Conservation (phyloP, 2,329 filamentous ascomycete species). For the Lachnellula occidentalis region DNA sequence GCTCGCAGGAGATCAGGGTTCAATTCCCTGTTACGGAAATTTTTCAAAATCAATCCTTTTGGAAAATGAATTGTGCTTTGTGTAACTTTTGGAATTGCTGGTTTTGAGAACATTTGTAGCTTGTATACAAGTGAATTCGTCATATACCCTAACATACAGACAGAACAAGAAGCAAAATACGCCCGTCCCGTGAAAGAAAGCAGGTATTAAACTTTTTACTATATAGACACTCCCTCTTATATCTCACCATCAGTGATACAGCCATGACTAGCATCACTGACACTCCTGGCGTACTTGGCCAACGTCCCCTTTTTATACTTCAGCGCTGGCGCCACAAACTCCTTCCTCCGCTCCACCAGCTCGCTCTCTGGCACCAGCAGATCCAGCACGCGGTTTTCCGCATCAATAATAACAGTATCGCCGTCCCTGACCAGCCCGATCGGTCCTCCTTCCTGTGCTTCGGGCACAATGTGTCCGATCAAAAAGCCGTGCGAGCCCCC, state of each 20-base stretch:
- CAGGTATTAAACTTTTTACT: background rate
- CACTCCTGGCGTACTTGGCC: conserved; percentile 51
- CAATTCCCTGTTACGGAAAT: too few relatives aligned
- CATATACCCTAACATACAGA: too few relatives aligned
- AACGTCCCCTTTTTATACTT: conserved; percentile 55
- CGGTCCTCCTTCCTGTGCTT: conserved; percentile 55
- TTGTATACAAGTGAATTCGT: too few relatives aligned
- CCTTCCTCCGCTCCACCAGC: conserved; percentile 43
- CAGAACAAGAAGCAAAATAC: too few relatives aligned
- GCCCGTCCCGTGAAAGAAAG: too few relatives aligned
- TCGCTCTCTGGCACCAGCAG: conserved; percentile 45
- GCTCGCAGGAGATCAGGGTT: too few relatives aligned
- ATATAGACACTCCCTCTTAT: background rate
- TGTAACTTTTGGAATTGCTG: too few relatives aligned
- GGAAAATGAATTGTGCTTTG: too few relatives aligned
- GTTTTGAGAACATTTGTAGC: too few relatives aligned
- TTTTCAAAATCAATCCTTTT: too few relatives aligned
- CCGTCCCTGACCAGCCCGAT: conserved; percentile 54
- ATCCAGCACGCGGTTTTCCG: conserved; percentile 49
- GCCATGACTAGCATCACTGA: conserved; percentile 52
- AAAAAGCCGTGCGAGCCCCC: conserved; percentile 57
- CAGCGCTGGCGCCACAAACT: conserved; percentile 46
- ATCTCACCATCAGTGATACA: conserved; percentile 48
- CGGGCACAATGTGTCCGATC: conserved; percentile 57
- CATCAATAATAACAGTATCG: conserved; percentile 55